A percentile compares a stretch with the other conserved stretches of the same genome.
Conservation (phyloP, 2,329 filamentous ascomycete genomes). For the Fusarium goolgardi region DNA sequence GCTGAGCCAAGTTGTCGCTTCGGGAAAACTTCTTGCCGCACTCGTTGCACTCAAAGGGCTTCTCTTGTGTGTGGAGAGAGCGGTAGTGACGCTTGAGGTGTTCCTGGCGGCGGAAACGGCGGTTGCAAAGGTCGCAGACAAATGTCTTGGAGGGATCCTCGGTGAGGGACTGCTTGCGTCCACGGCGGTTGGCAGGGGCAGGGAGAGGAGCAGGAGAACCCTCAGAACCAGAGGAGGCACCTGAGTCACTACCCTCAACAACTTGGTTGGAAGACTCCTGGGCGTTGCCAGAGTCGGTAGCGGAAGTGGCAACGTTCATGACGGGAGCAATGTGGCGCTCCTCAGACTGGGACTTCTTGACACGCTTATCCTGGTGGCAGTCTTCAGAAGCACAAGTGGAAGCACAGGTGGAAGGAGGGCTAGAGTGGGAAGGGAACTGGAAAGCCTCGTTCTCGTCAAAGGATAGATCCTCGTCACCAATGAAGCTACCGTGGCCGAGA, state of each 20-base stretch:
- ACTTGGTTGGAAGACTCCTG: conserved; percentile 53
- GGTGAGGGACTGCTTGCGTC: conserved; percentile 97
- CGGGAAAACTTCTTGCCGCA: conserved; percentile 99
- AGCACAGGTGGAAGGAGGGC: conserved; percentile 56
- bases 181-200: conserved; percentile 83
- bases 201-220: conserved; percentile 57
- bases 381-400: conserved; percentile 59
- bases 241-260: conserved; percentile 54
- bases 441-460: conserved; percentile 76
- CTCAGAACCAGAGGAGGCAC: conserved; percentile 59
- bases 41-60: conserved; percentile 97
- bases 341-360: conserved; percentile 65
- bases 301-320: conserved; percentile 57
- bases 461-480: conserved; percentile 80
- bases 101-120: conserved; percentile 97
- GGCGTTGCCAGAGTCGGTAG: conserved; percentile 51
- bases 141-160: conserved; percentile 99
- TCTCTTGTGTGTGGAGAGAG: conserved; percentile 97
- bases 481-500: conserved; percentile 80
- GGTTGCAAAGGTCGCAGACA: conserved; percentile 94
- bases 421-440: conserved; percentile 70
- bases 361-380: conserved; percentile 66
- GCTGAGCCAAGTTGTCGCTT: conserved; percentile 96
- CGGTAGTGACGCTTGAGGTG: conserved; percentile 99
- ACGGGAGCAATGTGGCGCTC: conserved; percentile 52